A percentile compares a stretch with the other conserved stretches of the same genome.
Evolutionary conservation across 306 rosid genomes (phyloP).

Genomic region (Sicyos baderoa): DNA sequence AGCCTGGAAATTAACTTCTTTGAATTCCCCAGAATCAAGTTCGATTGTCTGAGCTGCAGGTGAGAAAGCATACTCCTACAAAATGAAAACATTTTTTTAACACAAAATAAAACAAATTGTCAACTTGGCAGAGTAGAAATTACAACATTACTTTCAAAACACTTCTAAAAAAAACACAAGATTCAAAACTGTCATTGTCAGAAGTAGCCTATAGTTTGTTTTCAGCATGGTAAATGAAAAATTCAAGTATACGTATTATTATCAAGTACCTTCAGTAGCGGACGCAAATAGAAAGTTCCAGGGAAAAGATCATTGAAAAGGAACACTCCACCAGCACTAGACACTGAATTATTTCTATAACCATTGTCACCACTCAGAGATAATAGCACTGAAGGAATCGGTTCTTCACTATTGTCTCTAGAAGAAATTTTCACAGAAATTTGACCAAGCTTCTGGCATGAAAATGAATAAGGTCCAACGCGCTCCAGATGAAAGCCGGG

Average conservation of each 20-base stretch:
- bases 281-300: conserved; percentile 92
- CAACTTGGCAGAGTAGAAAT: neutral
- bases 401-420: conserved; percentile 53
- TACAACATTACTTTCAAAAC: conserved; percentile 6
- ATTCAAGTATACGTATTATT: neutral
- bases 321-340: conserved; percentile 72
- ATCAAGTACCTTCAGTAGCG: conserved; percentile 78
- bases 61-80: conserved; percentile 84
- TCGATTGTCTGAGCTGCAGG: conserved; percentile 88
- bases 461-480: conserved; percentile 71
- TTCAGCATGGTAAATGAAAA: conserved; percentile 5
- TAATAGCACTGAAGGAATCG: conserved; percentile 79
- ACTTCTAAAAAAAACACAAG: neutral
- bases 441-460: conserved; percentile 94
- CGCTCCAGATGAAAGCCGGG: conserved; percentile 76
- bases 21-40: conserved; percentile 83
- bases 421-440: conserved; percentile 63
- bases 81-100: neutral
- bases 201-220: neutral
- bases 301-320: conserved; percentile 72
- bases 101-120: conserved; percentile 16
- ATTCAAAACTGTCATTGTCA: neutral
- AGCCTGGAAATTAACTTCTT: conserved; percentile 77
- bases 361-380: conserved; percentile 94
- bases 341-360: conserved; percentile 85